These are phyloP conservation scores for Tricholoma hemisulphureum DNA, from an alignment of 768 basidiomycete species.

Conservation along the genomic window DNA sequence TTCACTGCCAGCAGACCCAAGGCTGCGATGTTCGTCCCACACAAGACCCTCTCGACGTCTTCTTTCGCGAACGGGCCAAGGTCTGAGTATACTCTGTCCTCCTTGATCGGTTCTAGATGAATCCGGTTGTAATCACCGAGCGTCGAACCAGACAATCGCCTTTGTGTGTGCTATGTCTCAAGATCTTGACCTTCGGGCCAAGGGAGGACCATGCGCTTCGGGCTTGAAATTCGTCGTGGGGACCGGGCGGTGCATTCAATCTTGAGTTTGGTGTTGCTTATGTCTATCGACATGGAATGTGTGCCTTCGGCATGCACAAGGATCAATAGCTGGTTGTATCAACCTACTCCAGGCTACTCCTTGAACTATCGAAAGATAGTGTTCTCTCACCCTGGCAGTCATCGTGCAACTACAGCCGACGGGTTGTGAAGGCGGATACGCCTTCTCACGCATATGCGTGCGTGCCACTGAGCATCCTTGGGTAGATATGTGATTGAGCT, in stretches of 20 bases:
- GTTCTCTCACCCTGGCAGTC: not conserved
- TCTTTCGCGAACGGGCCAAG: conserved; percentile 37
- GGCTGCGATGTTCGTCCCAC: conserved; percentile 41
- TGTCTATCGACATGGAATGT: conserved; percentile 3
- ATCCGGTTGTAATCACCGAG: conserved; percentile 21
- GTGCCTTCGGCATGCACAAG: not conserved
- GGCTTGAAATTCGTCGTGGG: conserved; percentile 29
- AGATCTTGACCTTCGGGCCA: conserved; percentile 16
- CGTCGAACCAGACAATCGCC: conserved; percentile 32
- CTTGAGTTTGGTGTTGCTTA: not conserved
- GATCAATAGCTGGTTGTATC: not conserved
- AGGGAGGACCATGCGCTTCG: conserved; percentile 5
- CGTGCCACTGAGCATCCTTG: not conserved
- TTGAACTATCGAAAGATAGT: not conserved
- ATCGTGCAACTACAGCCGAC: not conserved
- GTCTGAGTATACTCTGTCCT: conserved; percentile 35
- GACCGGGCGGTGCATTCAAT: conserved; percentile 17
- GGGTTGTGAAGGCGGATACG: not conserved
- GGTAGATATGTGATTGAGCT: not conserved
- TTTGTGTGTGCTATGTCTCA: conserved; percentile 5
- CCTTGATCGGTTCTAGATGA: conserved; percentile 31
- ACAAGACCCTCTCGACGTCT: conserved; percentile 22
- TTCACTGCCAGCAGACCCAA: conserved; percentile 31
- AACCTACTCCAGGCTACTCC: not conserved
- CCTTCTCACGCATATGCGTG: not conserved